phyloP scores from a whole-genome alignment of 176 grass and related monocot genomes.

The Stipa capillata region DNA sequence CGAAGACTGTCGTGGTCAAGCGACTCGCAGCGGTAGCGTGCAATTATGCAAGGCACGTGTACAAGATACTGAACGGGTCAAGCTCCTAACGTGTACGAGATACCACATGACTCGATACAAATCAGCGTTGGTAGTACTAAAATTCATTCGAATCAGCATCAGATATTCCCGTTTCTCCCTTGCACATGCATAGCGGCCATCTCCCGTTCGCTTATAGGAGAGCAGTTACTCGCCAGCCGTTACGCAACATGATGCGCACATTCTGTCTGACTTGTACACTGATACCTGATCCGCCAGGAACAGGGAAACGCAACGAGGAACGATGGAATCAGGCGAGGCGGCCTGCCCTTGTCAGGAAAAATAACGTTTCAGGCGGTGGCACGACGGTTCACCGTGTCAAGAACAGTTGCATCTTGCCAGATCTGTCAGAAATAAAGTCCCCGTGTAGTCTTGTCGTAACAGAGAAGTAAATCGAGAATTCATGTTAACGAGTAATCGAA shows the following conservation, averaged over 20 bases:
- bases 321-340: too few relatives aligned
- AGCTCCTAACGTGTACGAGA: not conserved
- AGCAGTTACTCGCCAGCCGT: not conserved
- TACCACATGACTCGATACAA: not conserved
- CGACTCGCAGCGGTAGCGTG: too few relatives aligned
- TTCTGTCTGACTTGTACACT: not conserved
- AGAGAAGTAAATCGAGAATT: not conserved
- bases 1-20: too few relatives aligned
- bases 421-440: not conserved
- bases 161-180: not conserved
- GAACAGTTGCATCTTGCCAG: not conserved
- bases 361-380: not conserved
- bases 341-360: not conserved
- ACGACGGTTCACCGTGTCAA: not conserved
- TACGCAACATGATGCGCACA: not conserved
- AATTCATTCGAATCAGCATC: not conserved
- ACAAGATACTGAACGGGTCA: too few relatives aligned
- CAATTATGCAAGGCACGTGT: too few relatives aligned
- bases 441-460: too few relatives aligned
- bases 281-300: not conserved
- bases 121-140: not conserved
- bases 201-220: not conserved
- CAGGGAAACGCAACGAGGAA: not conserved
- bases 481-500: too few relatives aligned
- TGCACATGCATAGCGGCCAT: not conserved